Evolutionary conservation across 768 basidiomycete species (phyloP), one percentile per base, ranked within the genome.

Genomic region (Rubroboletus pulcherrimus): DNA sequence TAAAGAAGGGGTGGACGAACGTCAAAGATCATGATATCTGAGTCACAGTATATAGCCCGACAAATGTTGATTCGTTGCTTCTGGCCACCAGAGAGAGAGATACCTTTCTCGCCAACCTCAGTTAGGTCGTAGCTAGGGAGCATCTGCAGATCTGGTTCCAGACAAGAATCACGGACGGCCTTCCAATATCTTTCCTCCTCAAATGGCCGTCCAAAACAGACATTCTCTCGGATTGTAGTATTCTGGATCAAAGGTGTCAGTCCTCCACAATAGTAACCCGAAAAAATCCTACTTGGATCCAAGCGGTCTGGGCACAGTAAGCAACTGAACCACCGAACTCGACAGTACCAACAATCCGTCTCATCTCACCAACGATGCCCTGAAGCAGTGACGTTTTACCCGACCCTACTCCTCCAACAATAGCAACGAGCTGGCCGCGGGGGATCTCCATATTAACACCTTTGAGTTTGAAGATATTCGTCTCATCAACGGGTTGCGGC

Each of bases 21-120:
- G 63, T 97, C 93, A 60, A 95, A 89, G 17, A 93, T 86, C 63
- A 92, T 85, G 57, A 97, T 86, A 53, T 93, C 90, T 0, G 89
- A 85, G 63, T 89, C 79, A 64, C 84, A 90, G 73, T 97, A 97
- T 53, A 94, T 85, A 0, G 90, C 85, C 49, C 93, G 84, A 53
- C 90, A 90, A 49, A 96, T 89, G 64, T 90, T 93, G 57, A 95
- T 70, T 30, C 90, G 82, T 64, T 95, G 90, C 58, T 82, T 82
- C 69, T 85, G 82, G 15, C 93, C 93, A 2, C 93, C 93, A 30
- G 88, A 91, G 7, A 94, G 78, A 14, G 89, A 91, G 58, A 96
- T 93, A 7, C 93, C 93, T 71, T 81, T 87, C 71, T 91, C 87
- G 14, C 91, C 90, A 50, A 93, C 91, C 67, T 91, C 89, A 0